Conservation (phyloP, 202 grass and related monocot species). For the Panicum virgatum region DNA sequence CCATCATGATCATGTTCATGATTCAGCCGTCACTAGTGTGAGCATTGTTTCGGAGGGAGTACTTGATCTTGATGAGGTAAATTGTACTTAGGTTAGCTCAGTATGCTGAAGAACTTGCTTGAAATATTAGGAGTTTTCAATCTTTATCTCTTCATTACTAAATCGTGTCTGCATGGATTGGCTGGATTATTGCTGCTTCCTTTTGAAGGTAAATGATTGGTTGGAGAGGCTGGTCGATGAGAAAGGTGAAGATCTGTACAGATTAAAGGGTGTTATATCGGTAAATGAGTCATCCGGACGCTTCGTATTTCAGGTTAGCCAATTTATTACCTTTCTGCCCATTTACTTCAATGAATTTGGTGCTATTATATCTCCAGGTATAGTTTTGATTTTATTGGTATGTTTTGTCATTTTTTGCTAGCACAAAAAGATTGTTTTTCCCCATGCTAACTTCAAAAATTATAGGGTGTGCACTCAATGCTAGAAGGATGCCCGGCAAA, state of each 20-base stretch:
- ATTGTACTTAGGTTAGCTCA: background rate
- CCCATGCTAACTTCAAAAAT: background rate
- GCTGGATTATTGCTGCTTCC: background rate
- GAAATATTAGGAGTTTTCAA: background rate
- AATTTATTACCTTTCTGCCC: background rate
- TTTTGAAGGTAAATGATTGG: slow-evolving; percentile 68
- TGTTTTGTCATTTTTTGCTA: background rate
- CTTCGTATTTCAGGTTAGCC: slow-evolving; percentile 57
- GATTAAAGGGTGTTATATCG: slow-evolving; percentile 73
- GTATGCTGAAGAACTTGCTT: background rate
- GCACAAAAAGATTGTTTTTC: background rate
- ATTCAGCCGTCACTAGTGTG: slow-evolving; percentile 66
- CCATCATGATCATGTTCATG: slow-evolving; percentile 70
- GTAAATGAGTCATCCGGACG: slow-evolving; percentile 75
- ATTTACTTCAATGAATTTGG: background rate
- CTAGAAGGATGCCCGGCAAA: slow-evolving; percentile 73
- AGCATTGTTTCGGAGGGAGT: slow-evolving; percentile 71
- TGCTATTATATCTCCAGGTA: background rate
- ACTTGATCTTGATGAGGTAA: slow-evolving; percentile 83
- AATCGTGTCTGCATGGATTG: background rate
- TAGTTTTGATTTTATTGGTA: background rate
- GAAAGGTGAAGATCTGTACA: slow-evolving; percentile 78
- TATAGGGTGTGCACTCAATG: slow-evolving; percentile 70
- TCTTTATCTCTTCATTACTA: slow-evolving; percentile 14
- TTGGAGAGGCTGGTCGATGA: slow-evolving; percentile 73